A percentile compares a stretch with the other conserved stretches of the same genome.
phyloP scores from a whole-genome alignment of 164 flowering plant species.

The Akebia trifoliata region DNA sequence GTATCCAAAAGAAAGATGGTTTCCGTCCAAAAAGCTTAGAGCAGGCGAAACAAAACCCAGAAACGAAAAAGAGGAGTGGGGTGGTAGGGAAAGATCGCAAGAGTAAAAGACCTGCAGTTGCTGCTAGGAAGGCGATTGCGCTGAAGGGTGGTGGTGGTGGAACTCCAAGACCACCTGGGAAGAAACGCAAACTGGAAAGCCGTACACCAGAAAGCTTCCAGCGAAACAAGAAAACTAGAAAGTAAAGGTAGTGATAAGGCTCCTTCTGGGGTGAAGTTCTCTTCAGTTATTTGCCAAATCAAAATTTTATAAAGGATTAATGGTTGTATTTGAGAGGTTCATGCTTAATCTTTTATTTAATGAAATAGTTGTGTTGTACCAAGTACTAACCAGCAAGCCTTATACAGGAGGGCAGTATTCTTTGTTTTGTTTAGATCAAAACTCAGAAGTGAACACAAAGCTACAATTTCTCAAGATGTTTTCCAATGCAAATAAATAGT shows the following conservation, averaged over 20 bases:
- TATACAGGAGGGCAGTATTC: too few species aligned
- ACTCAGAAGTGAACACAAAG: too few species aligned
- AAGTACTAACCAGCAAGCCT: too few species aligned
- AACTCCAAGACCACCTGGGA: constrained; percentile 29
- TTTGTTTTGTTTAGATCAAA: too few species aligned
- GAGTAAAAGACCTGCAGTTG: constrained; percentile 78
- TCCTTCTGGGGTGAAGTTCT: not conserved
- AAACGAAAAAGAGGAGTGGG: constrained; percentile 5
- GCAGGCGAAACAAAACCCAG: constrained; percentile 13
- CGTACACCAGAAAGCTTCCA: constrained; percentile 47
- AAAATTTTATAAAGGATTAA: too few species aligned
- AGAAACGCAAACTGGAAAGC: constrained; percentile 51
- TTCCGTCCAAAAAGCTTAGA: constrained; percentile 15
- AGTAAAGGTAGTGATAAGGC: constrained; percentile 17
- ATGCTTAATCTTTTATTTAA: too few species aligned
- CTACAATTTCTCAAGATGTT: too few species aligned
- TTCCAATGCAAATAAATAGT: too few species aligned
- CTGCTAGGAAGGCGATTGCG: constrained; percentile 64
- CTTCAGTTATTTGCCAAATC: too few species aligned
- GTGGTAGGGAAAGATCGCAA: constrained; percentile 18
- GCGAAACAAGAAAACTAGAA: constrained; percentile 42
- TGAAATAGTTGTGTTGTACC: too few species aligned
- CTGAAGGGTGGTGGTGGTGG: constrained; percentile 21
- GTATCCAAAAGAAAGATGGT: constrained; percentile 39
- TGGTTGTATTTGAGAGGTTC: too few species aligned